These are phyloP conservation scores for Triangularia verruculosa DNA, from an alignment of 2,329 filamentous ascomycete genomes.

Conservation along the genomic window DNA sequence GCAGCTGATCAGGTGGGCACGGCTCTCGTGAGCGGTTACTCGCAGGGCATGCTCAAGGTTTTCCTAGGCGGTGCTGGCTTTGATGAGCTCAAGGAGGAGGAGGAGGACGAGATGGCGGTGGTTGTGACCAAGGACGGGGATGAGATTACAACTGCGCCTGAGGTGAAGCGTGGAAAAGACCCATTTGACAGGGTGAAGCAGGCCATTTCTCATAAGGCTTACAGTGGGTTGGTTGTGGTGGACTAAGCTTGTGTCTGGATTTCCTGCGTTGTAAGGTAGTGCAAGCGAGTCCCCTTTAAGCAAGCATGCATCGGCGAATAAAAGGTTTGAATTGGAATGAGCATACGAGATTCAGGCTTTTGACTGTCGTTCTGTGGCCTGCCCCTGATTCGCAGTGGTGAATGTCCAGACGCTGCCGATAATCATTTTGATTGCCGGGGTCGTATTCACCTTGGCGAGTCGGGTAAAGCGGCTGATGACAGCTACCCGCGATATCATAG, in stretches of 20 bases:
- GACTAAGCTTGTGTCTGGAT: slow-evolving; percentile 38
- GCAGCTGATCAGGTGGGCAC: slow-evolving; percentile 44
- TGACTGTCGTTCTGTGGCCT: no score
- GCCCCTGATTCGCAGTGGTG: no score
- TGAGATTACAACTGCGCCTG: slow-evolving; percentile 21
- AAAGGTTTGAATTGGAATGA: no score
- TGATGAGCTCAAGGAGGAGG: slow-evolving; percentile 38
- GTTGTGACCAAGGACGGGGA: slow-evolving; percentile 26
- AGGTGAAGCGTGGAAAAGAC: slow-evolving; percentile 42
- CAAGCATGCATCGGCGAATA: no score
- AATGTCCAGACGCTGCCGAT: not conserved
- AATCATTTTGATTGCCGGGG: not conserved
- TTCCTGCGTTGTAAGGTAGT: not conserved
- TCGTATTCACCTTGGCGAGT: not conserved
- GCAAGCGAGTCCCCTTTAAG: no score
- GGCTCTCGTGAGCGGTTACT: slow-evolving; percentile 54
- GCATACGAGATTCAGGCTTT: no score
- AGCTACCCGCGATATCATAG: not conserved
- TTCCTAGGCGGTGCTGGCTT: slow-evolving; percentile 52
- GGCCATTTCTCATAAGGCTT: slow-evolving; percentile 52
- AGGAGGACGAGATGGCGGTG: slow-evolving; percentile 32
- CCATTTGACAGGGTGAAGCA: slow-evolving; percentile 46
- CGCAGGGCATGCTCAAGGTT: slow-evolving; percentile 55
- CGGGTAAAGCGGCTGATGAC: not conserved
- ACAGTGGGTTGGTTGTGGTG: slow-evolving; percentile 53